Evolutionary conservation across 257 asterid species (phyloP), one percentile per base, ranked within the genome.

Genomic region (Sherardia arvensis): DNA sequence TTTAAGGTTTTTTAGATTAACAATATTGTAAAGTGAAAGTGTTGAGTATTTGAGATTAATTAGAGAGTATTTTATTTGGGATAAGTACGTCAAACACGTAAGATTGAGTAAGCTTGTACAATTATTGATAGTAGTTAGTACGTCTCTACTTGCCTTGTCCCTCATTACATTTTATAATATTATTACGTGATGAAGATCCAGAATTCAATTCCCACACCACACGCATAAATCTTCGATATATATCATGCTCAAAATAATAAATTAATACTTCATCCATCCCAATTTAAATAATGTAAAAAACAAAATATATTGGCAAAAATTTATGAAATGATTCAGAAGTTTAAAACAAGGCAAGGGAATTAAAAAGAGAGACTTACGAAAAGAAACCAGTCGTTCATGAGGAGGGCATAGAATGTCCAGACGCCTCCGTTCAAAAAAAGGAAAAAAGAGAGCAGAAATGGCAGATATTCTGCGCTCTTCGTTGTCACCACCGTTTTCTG

Each of bases 391-490:
- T 87, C 96, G 10, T 22, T 59, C 33, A 68, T 85, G 26, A 87
- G 92, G 4, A 75, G 14, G 0, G 96, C 96, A 40, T 90, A 90
- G 67, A 84, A 69, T n/a, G 93, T 69, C 97, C 97, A 90, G 73
- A 87, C 69, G 8, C 85, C 93, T 25, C 96, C 97, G 59, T 90
- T 87, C 62, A 87, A 66, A 78, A 79, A 85, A n/a, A 82, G 54
- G 79, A 81, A 90, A 58, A 87, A 78, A 0, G 96, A 87, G 20
- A 90, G 85, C 26, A 85, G 77, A 67, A 85, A 90, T 9, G 97
- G 96, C 97, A 87, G 84, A 60, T 79, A 90, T 76, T 87, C 95
- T 56, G 81, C 93, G 57, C 95, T 87, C 72, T 77, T 82, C n/a
- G 64, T 80, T 5, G 72, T 71, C 77, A 85, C 83, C 72, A 90